Base-by-base conservation (phyloP, 345 rosid genomes). In the Acer campestre region DNA sequence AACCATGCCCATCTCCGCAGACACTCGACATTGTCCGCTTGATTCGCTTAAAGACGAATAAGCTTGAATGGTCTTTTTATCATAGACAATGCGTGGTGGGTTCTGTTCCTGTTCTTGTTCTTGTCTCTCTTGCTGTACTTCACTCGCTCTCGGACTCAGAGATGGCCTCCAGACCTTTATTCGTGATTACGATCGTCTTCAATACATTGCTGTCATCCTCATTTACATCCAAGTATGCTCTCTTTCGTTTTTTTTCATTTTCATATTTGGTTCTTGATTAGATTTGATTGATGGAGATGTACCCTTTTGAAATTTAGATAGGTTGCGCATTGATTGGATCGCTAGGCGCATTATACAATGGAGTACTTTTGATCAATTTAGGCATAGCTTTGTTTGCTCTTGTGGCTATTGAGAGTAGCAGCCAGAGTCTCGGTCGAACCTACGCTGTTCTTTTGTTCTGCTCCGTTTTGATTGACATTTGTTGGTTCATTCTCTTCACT, bases 271-370 rank as follows among this genome's bases (percentile, higher is more conserved):
- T 59, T 18, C 16, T 46, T 29, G 6, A 6, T 13, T 56, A 10
- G 62, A n/a, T 8, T 61, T 11, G 25, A 75, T 59, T 58, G 16
- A 48, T 25, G 27, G 5, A 29, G 38, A 27, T 64, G 9, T 13
- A 31, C n/a, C n/a, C 14, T 48, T 16, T 2, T 48, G 42, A 53
- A 55, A 8, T 58, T 65, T 82, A 88, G 97, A 93, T 93, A 81
- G 97, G 92, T 3, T 91, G 98, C 79, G 92, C 98, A 7, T 78
- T 95, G 82, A 86, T 93, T 68, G 98, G 98, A 83, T 91, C 98
- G 10, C 82, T 93, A 2, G 98, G 98, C 2, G 97, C 98, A 75
- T 85, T 88, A 80, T 92, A 89, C 90, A 95, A 92, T 65, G 98
- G 98, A 46, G 93, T 93, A 1, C 79, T 89, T 84, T 73, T 95